Evolutionary conservation across 495 filamentous ascomycete genomes (phyloP).

Genomic region (Hyaloscypha finlandica): DNA sequence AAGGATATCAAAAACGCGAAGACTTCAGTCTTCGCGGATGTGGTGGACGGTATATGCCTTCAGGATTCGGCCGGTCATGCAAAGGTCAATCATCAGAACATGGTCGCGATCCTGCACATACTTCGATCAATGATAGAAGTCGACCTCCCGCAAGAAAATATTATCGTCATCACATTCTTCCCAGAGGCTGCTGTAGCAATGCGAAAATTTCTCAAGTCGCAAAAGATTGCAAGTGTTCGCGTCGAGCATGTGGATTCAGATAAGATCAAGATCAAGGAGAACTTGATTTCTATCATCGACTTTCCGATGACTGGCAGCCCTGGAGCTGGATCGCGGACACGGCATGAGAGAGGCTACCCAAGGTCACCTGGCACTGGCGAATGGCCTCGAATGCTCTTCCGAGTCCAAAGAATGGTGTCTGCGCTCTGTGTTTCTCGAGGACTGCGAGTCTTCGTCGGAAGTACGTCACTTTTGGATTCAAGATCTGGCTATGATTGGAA

Average conservation of each 20-base stretch:
- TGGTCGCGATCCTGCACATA: neutral
- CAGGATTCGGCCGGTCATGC: neutral
- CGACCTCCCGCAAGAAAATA: neutral
- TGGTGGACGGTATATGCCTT: neutral
- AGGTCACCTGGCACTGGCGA: no score
- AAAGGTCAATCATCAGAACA: neutral
- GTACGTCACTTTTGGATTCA: neutral
- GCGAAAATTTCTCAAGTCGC: neutral
- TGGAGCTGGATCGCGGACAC: no score
- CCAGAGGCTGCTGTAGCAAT: neutral
- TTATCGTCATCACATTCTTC: neutral
- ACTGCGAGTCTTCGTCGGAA: neutral
- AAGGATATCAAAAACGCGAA: neutral
- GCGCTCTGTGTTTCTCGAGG: neutral
- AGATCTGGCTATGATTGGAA: neutral
- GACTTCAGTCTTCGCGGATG: neutral
- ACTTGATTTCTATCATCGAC: neutral
- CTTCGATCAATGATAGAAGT: neutral
- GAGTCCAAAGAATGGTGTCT: neutral
- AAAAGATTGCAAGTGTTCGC: neutral
- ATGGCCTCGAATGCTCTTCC: neutral
- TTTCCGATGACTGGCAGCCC: neutral
- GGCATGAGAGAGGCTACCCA: no score
- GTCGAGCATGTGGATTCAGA: neutral
- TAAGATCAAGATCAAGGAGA: neutral